Evolutionary conservation across 495 filamentous ascomycete species (phyloP).

Genomic region (Aspergillus heteromorphus): DNA sequence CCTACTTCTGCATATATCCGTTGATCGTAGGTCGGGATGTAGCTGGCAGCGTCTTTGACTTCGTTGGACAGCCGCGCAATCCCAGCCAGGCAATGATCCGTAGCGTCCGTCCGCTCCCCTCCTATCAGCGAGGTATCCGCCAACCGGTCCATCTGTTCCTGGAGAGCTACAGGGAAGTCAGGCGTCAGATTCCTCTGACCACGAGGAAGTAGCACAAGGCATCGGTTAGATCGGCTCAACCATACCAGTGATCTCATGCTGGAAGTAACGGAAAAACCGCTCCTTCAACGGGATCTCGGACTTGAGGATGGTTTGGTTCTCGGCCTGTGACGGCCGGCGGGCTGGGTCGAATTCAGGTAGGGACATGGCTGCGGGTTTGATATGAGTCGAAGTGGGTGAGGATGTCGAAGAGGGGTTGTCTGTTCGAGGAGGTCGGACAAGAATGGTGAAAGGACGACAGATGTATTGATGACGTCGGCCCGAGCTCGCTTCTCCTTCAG

Average conservation of each 20-base stretch:
- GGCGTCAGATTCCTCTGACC: conserved; percentile 13
- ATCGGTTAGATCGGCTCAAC: conserved; percentile 8
- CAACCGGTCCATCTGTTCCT: conserved; percentile 56
- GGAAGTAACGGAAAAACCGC: conserved; percentile 75
- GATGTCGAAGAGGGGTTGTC: background rate
- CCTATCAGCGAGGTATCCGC: conserved; percentile 45
- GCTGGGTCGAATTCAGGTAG: conserved; percentile 23
- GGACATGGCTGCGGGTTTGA: conserved; percentile 23
- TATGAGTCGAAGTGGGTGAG: background rate
- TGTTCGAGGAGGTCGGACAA: background rate
- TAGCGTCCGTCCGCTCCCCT: conserved; percentile 57
- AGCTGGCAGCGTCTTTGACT: conserved; percentile 62
- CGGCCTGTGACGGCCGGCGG: conserved; percentile 33
- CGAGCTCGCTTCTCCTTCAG: background rate
- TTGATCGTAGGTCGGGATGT: conserved; percentile 73
- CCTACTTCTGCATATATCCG: conserved; percentile 64
- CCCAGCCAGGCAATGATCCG: conserved; percentile 60
- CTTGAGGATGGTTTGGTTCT: conserved; percentile 37
- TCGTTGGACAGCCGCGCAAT: conserved; percentile 63
- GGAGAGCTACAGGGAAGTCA: conserved; percentile 42
- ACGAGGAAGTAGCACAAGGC: conserved; percentile 5
- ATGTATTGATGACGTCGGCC: conserved; percentile 25
- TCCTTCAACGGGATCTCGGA: conserved; percentile 55
- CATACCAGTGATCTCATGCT: conserved; percentile 63
- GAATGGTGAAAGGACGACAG: background rate